Percentiles rank a stretch among this genome's conserved stretches.
phyloP scores from a whole-genome alignment of 257 asterid genomes.

The Solanum bulbocastanum region DNA sequence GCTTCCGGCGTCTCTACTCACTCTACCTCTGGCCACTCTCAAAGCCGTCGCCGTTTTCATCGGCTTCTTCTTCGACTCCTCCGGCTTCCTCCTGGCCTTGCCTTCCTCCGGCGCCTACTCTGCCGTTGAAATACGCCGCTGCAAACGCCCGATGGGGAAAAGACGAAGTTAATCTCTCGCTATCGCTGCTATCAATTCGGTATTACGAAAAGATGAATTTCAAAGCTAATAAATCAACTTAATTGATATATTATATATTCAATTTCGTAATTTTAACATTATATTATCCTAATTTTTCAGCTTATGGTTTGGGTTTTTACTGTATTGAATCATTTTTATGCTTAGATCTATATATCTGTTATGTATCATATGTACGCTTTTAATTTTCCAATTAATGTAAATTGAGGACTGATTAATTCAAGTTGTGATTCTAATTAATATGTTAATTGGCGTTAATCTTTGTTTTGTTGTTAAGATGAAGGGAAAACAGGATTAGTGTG shows the following conservation, averaged over 20 bases:
- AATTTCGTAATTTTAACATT: background rate
- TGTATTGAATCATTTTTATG: background rate
- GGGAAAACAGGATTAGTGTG: background rate
- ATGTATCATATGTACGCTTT: background rate
- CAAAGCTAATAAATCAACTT: conserved; percentile 33
- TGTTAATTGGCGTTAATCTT: background rate
- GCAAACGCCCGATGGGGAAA: conserved; percentile 78
- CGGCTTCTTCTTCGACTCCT: conserved; percentile 27
- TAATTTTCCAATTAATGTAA: background rate
- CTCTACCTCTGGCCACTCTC: conserved; percentile 78
- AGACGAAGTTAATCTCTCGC: conserved; percentile 87
- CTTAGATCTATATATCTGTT: background rate
- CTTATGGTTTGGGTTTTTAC: background rate
- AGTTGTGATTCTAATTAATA: background rate
- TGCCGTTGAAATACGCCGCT: conserved; percentile 23
- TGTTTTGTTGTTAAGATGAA: background rate
- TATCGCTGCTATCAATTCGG: conserved; percentile 80
- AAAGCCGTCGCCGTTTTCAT: conserved; percentile 37
- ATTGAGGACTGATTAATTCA: background rate
- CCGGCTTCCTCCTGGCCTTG: conserved; percentile 47
- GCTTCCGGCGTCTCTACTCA: conserved; percentile 80
- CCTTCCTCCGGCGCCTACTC: conserved; percentile 35
- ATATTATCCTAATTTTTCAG: background rate
- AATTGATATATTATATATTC: background rate
- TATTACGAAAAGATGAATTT: conserved; percentile 80